These are phyloP conservation scores for Kappamyces sp. DNA, from an alignment of 192 early-diverging fungal species.

Conservation along the genomic window DNA sequence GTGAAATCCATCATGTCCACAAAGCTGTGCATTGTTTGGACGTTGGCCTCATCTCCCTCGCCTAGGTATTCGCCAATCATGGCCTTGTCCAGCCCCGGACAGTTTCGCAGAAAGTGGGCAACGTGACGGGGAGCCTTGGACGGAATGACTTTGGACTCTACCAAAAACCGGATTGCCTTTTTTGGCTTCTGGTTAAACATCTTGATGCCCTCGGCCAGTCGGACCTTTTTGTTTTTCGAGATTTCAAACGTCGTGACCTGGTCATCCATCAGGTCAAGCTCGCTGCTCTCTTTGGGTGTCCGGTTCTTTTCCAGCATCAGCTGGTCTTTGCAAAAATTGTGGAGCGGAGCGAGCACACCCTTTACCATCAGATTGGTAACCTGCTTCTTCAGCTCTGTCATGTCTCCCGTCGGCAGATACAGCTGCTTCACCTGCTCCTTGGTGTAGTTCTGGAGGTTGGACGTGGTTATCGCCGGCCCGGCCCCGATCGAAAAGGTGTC, in stretches of 20 bases:
- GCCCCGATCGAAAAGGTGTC: neutral
- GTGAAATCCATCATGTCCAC: constrained; percentile 68
- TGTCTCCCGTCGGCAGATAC: constrained; percentile 26
- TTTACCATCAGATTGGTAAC: constrained; percentile 27
- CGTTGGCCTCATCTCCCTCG: constrained; percentile 68
- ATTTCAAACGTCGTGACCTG: constrained; percentile 68
- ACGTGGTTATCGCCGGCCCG: constrained; percentile 28
- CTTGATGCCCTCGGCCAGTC: constrained; percentile 55
- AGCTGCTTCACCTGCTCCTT: constrained; percentile 28
- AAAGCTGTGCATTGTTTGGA: constrained; percentile 79
- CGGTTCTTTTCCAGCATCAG: neutral
- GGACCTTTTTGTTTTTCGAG: constrained; percentile 64
- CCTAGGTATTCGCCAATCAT: constrained; percentile 76
- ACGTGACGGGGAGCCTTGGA: constrained; percentile 49
- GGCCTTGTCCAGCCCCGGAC: constrained; percentile 64
- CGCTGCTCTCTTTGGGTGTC: constrained; percentile 7
- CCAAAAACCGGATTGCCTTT: constrained; percentile 27
- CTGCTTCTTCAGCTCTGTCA: constrained; percentile 25
- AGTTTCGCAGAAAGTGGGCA: constrained; percentile 55
- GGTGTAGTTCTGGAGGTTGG: constrained; percentile 22
- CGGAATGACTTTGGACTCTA: constrained; percentile 43
- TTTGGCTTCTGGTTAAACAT: constrained; percentile 71
- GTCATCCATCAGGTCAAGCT: constrained; percentile 33
- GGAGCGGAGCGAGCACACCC: constrained; percentile 22
- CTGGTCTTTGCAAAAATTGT: constrained; percentile 17